Conservation (phyloP, 225 moss, liverwort and hornwort species). For the Neckera pumila region DNA sequence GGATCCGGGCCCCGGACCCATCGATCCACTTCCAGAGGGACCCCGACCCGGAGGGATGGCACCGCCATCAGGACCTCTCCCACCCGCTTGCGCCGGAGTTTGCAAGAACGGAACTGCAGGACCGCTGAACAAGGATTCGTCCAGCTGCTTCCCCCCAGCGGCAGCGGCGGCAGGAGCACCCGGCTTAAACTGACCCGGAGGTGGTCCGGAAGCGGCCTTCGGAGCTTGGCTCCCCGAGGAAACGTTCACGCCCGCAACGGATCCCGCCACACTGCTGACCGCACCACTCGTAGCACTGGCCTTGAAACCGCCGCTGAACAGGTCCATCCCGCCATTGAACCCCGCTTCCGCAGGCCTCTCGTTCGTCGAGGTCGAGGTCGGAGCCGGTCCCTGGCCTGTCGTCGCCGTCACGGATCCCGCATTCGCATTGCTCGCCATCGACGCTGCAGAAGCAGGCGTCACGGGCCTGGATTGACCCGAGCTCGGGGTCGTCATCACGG, state of each 20-base stretch:
- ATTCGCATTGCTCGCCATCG: neutral
- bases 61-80: slow-evolving; percentile 8
- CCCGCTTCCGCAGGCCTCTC: slow-evolving; percentile 33
- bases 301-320: slow-evolving; percentile 48
- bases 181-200: slow-evolving; percentile 1
- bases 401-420: neutral
- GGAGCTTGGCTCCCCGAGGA: slow-evolving; percentile 23
- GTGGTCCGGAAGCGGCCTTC: slow-evolving; percentile 3
- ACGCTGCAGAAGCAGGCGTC: slow-evolving; percentile 11
- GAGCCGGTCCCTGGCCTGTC: neutral
- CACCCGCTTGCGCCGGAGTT: neutral
- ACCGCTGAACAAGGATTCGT: slow-evolving; percentile 57
- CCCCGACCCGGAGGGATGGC: slow-evolving; percentile 10
- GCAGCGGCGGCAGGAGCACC: neutral
- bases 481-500: slow-evolving; percentile 1
- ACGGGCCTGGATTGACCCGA: slow-evolving; percentile 13
- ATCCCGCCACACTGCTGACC: slow-evolving; percentile 16
- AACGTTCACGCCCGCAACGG: slow-evolving; percentile 18
- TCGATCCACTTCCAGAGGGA: neutral
- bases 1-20: slow-evolving; percentile 17
- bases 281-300: slow-evolving; percentile 12
- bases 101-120: slow-evolving; percentile 14
- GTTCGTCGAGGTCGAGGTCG: slow-evolving; percentile 1
- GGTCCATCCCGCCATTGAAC: slow-evolving; percentile 41
- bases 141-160: slow-evolving; percentile 20